Conservation (phyloP, 345 rosid genomes). For the Isatis tinctoria region DNA sequence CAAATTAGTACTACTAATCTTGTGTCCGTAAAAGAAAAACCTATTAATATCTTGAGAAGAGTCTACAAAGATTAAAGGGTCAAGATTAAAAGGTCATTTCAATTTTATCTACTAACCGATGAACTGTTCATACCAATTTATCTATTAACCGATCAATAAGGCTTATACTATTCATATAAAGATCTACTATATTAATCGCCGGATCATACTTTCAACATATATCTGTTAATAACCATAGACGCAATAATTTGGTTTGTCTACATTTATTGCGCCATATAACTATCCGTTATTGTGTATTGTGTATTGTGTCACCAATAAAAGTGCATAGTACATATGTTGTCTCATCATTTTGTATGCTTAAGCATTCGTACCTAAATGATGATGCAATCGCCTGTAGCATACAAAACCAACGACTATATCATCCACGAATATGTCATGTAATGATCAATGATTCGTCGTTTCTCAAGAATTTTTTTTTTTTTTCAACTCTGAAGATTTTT, state of each 20-base stretch:
- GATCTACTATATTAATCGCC: not conserved
- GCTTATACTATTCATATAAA: not conserved
- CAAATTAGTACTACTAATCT: not conserved
- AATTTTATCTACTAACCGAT: not conserved
- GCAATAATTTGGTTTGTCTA: not conserved
- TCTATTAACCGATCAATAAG: not conserved
- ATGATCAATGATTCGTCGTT: not conserved
- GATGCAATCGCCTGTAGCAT: not conserved
- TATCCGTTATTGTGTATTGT: not conserved
- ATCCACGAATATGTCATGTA: conserved; percentile 9
- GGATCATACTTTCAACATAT: not conserved
- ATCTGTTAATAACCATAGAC: not conserved
- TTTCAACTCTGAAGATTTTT: not conserved
- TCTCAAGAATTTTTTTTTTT: not conserved
- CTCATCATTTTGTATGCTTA: not conserved
- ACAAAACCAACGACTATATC: not conserved
- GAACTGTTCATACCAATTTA: too few relatives aligned
- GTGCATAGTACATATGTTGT: not conserved
- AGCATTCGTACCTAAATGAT: not conserved
- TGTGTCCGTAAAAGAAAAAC: not conserved
- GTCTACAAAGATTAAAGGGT: not conserved
- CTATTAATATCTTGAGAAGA: not conserved
- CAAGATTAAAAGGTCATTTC: not conserved
- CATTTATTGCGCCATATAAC: not conserved
- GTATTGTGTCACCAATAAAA: not conserved